Percentiles rank a stretch among this genome's conserved stretches.
These are phyloP conservation scores for Myxozyma sirexii DNA, from an alignment of 805 yeast species.

Conservation along the genomic window DNA sequence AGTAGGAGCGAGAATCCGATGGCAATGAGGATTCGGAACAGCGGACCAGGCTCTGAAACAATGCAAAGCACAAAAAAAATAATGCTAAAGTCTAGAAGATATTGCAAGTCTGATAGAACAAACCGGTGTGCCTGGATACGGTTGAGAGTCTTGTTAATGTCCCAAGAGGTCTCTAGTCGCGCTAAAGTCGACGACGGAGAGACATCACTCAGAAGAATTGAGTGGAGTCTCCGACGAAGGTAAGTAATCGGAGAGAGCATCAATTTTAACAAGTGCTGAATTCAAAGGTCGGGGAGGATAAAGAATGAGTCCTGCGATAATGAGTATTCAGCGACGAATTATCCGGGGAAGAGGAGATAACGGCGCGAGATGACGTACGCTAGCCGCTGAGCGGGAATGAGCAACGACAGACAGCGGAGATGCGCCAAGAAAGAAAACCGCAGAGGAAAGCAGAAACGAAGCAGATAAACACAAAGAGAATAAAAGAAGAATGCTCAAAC, in stretches of 20 bases:
- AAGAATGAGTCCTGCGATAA: background rate
- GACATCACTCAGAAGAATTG: conserved; percentile 18
- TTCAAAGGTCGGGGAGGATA: background rate
- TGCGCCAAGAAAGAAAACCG: background rate
- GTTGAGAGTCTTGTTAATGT: conserved; percentile 37
- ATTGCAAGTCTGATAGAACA: conserved; percentile 50
- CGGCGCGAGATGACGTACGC: background rate
- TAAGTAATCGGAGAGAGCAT: conserved; percentile 24
- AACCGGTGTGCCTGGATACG: conserved; percentile 42
- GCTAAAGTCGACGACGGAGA: conserved; percentile 29
- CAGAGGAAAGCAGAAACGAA: background rate
- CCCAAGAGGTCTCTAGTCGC: conserved; percentile 30
- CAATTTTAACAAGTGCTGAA: background rate
- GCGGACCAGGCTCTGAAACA: conserved; percentile 38
- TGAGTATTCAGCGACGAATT: background rate
- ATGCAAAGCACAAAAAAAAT: conserved; percentile 51
- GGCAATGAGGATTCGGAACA: conserved; percentile 44
- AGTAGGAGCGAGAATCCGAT: conserved; percentile 50
- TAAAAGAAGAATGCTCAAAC: background rate
- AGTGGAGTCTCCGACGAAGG: conserved; percentile 26
- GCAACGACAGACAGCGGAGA: no score
- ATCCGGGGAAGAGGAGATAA: conserved; percentile 3
- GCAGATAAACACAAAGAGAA: background rate
- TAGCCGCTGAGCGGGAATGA: no score
- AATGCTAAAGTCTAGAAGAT: conserved; percentile 54